These are phyloP conservation scores for Endoconidiophora polonica DNA, from an alignment of 2,329 filamentous ascomycete genomes.

Conservation along the genomic window DNA sequence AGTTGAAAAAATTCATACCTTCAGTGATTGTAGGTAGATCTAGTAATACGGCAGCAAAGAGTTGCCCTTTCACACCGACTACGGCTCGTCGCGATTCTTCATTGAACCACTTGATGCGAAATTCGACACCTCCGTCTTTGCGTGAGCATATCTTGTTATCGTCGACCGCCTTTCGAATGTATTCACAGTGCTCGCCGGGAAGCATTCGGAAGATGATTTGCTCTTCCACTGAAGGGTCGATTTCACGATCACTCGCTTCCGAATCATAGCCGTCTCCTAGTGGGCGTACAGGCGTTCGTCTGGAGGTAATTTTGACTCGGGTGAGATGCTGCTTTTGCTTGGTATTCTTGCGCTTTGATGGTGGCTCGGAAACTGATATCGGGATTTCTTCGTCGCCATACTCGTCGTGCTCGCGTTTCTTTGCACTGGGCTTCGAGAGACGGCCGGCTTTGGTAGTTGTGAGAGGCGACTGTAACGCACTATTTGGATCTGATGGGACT, in stretches of 20 bases:
- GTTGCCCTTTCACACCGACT: conserved; percentile 49
- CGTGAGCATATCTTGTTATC: conserved; percentile 59
- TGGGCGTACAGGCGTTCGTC: conserved; percentile 47
- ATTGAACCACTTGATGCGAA: conserved; percentile 67
- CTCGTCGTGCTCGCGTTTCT: conserved; percentile 44
- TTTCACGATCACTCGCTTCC: conserved; percentile 78
- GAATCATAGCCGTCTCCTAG: conserved; percentile 90
- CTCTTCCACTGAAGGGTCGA: conserved; percentile 75
- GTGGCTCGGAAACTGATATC: conserved; percentile 20
- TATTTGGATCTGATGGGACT: conserved; percentile 19
- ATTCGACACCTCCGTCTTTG: conserved; percentile 53
- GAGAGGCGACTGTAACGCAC: conserved; percentile 16
- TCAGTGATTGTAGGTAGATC: conserved; percentile 79
- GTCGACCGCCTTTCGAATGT: conserved; percentile 57
- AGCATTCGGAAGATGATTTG: conserved; percentile 80
- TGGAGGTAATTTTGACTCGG: conserved; percentile 29
- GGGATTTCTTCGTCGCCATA: conserved; percentile 31
- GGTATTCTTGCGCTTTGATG: conserved; percentile 27
- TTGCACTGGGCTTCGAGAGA: conserved; percentile 41
- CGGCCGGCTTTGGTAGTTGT: conserved; percentile 43
- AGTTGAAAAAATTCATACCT: conserved; percentile 36
- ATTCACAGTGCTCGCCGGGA: conserved; percentile 72
- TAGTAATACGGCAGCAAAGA: conserved; percentile 64
- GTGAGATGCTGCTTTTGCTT: conserved; percentile 19
- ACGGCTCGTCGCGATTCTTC: conserved; percentile 56